Conservation (phyloP, 768 basidiomycete species). For the Sporobolomyces roseus region DNA sequence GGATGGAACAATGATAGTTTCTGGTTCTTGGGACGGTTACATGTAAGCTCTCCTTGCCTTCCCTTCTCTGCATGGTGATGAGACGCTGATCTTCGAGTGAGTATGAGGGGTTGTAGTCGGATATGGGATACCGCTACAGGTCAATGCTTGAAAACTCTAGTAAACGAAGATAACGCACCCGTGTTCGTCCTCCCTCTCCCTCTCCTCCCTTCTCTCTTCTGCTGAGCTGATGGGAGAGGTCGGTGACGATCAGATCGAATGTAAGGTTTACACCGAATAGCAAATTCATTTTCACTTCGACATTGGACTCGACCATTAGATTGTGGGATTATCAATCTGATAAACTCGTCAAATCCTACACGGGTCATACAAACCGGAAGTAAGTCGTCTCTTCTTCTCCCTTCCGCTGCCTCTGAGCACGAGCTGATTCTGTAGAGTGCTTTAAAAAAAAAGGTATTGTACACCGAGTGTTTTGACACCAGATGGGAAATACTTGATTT, state of each 20-base stretch:
- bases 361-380: conserved; percentile 77
- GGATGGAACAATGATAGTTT: conserved; percentile 90
- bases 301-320: conserved; percentile 89
- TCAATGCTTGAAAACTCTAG: conserved; percentile 93
- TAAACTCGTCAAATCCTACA: conserved; percentile 87
- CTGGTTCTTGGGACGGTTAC: conserved; percentile 92
- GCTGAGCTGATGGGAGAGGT: conserved; percentile 23
- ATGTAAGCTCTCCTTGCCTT: conserved; percentile 60
- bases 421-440: conserved; percentile 18
- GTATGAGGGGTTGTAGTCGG: conserved; percentile 67
- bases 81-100: too few species aligned
- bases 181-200: conserved; percentile 54
- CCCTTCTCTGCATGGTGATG: accelerated
- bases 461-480: conserved; percentile 30
- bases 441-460: too few species aligned
- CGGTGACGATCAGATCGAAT: conserved; percentile 57
- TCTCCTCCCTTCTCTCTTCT: background rate
- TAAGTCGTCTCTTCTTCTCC: conserved; percentile 67
- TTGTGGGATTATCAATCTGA: conserved; percentile 92
- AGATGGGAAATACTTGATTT: conserved; percentile 64
- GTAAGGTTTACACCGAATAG: conserved; percentile 91
- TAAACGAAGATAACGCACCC: conserved; percentile 86
- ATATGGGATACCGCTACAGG: conserved; percentile 97
- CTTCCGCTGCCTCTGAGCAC: background rate
- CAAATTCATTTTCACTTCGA: conserved; percentile 78